These are phyloP conservation scores for Penicillium canariense DNA, from an alignment of 495 filamentous ascomycete species.

Conservation along the genomic window DNA sequence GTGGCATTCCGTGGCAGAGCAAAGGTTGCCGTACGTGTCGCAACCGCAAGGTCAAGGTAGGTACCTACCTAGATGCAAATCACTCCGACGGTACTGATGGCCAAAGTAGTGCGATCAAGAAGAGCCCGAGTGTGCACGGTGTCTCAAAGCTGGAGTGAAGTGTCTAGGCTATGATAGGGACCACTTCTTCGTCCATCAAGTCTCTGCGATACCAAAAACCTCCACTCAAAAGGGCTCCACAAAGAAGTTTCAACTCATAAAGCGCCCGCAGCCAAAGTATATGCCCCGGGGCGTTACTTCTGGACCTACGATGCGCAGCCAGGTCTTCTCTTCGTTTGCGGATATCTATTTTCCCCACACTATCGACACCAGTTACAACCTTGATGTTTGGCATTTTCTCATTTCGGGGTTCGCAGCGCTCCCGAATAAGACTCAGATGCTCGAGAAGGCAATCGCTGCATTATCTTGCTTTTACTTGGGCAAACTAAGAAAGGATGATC, in stretches of 20 bases:
- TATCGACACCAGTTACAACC: neutral
- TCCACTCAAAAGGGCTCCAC: neutral
- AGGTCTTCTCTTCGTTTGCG: neutral
- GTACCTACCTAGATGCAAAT: neutral
- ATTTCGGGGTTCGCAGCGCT: neutral
- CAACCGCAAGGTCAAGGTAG: conserved; percentile 18
- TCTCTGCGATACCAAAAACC: neutral
- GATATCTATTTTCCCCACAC: conserved; percentile 3
- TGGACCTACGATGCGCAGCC: neutral
- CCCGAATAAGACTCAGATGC: conserved; percentile 5
- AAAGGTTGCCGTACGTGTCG: conserved; percentile 10
- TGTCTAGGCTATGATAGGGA: conserved; percentile 15
- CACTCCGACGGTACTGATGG: neutral
- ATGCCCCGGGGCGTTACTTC: neutral
- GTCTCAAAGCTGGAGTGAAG: conserved; percentile 3
- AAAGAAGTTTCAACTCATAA: neutral
- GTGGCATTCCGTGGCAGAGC: conserved; percentile 12
- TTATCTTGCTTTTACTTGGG: conserved; percentile 4
- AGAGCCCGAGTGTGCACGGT: conserved; percentile 12
- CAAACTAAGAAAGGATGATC: neutral
- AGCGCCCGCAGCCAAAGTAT: neutral
- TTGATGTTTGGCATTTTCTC: conserved; percentile 8
- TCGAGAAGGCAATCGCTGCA: conserved; percentile 1
- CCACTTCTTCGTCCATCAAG: conserved; percentile 11
- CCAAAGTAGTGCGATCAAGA: conserved; percentile 13